Conservation (phyloP, 306 rosid genomes). For the Citrullus mucosospermus region DNA sequence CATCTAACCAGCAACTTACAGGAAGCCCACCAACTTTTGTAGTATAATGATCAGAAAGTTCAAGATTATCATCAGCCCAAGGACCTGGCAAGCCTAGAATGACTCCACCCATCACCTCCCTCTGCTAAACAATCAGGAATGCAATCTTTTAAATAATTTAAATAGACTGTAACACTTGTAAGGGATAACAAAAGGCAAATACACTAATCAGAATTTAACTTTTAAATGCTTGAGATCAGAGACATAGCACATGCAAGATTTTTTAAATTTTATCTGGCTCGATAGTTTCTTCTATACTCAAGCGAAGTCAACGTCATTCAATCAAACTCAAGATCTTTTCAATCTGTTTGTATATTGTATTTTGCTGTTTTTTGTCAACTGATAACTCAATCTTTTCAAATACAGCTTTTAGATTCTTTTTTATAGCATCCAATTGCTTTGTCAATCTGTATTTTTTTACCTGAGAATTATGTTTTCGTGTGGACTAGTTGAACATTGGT, state of each 20-base stretch:
- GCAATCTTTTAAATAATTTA: background rate
- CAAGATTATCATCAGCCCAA: slow-evolving; percentile 51
- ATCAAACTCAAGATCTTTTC: no score
- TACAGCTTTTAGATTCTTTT: no score
- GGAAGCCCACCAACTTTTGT: slow-evolving; percentile 83
- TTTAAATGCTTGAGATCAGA: background rate
- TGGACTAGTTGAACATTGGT: background rate
- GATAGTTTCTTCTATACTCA: no score
- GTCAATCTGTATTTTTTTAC: no score
- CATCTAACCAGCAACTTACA: slow-evolving; percentile 26
- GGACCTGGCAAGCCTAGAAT: slow-evolving; percentile 75
- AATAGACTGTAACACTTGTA: background rate
- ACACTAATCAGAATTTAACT: background rate
- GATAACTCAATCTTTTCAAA: no score
- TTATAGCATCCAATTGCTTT: no score
- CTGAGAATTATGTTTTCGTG: no score
- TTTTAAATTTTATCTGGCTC: no score
- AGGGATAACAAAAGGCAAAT: background rate
- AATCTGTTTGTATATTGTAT: no score
- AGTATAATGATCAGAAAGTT: slow-evolving; percentile 55
- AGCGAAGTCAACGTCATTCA: no score
- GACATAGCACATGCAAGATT: background rate
- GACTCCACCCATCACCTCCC: slow-evolving; percentile 23
- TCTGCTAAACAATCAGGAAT: background rate
- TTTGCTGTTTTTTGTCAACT: no score